Conservation (phyloP, 495 filamentous ascomycete genomes). For the Podospora pseudopauciseta region DNA sequence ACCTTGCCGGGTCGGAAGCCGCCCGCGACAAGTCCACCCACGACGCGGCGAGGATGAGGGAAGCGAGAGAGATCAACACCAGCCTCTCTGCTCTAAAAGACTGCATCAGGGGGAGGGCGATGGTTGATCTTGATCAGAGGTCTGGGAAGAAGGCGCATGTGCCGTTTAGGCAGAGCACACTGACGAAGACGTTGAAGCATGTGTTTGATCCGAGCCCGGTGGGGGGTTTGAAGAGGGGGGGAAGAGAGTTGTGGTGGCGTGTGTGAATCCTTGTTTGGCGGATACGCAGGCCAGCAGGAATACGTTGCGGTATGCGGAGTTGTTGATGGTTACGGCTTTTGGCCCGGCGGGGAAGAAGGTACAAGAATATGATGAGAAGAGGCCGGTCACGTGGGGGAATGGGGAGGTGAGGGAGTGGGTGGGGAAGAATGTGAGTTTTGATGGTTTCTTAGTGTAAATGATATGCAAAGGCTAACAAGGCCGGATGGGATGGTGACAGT, state of each 20-base stretch:
- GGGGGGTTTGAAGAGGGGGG: too few relatives aligned
- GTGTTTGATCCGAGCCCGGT: constrained; percentile 26
- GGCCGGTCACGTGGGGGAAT: constrained; percentile 25
- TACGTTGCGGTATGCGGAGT: constrained; percentile 27
- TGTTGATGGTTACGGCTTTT: constrained; percentile 16
- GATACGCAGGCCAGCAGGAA: constrained; percentile 27
- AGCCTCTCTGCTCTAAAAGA: constrained; percentile 42
- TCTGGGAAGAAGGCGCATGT: constrained; percentile 21
- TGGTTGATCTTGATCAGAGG: constrained; percentile 15
- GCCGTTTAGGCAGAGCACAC: constrained; percentile 26
- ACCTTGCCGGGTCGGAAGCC: constrained; percentile 47
- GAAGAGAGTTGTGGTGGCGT: constrained; percentile 28
- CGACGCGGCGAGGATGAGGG: constrained; percentile 35
- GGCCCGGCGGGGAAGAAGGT: constrained; percentile 9
- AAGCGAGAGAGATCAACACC: constrained; percentile 46
- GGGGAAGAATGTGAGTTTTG: constrained; percentile 14
- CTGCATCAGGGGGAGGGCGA: constrained; percentile 36
- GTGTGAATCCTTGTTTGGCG: constrained; percentile 28
- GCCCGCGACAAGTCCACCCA: constrained; percentile 32
- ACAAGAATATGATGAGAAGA: constrained; percentile 11
- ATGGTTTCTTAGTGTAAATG: too few relatives aligned
- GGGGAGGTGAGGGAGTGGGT: constrained; percentile 24
- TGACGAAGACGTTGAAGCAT: constrained; percentile 31
- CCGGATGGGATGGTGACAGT: constrained; percentile 7
- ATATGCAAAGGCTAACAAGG: neutral